Conservation (phyloP, 108 stramenopile species). For the Licmophora abbreviata region DNA sequence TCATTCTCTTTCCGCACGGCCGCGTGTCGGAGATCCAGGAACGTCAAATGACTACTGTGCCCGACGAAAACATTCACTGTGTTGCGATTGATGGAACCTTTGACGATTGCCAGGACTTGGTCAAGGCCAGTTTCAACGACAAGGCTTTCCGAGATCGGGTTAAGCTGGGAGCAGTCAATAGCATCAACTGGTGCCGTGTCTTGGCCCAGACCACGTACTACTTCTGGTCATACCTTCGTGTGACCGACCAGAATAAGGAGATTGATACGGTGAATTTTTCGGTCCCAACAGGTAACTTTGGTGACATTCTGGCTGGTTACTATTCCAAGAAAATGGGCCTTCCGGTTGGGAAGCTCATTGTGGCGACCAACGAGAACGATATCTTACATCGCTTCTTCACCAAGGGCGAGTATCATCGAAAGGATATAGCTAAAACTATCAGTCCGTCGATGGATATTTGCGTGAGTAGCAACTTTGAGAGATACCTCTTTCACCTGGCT, state of each 20-base stretch:
- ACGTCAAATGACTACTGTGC: slow-evolving; percentile 97
- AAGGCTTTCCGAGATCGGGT: slow-evolving; percentile 81
- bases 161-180: slow-evolving; percentile 97
- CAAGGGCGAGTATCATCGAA: slow-evolving; percentile 89
- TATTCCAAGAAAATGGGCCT: slow-evolving; percentile 98
- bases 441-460: slow-evolving; percentile 98
- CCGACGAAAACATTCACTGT: slow-evolving; percentile 94
- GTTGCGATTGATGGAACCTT: slow-evolving; percentile 91
- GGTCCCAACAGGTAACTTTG: slow-evolving; percentile 99
- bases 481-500: slow-evolving; percentile 91
- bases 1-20: slow-evolving; percentile 96
- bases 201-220: slow-evolving; percentile 99
- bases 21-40: slow-evolving; percentile 94
- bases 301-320: slow-evolving; percentile 96
- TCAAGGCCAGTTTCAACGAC: slow-evolving; percentile 93
- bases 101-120: slow-evolving; percentile 98
- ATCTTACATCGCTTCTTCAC: slow-evolving; percentile 97
- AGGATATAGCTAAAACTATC: slow-evolving; percentile 77
- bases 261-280: slow-evolving; percentile 69
- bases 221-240: slow-evolving; percentile 94
- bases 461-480: slow-evolving; percentile 96
- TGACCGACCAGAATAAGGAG: slow-evolving; percentile 62
- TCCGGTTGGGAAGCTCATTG: slow-evolving; percentile 88
- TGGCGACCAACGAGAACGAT: slow-evolving; percentile 98
- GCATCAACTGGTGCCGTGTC: slow-evolving; percentile 98